phyloP scores from a whole-genome alignment of 805 yeast genomes.

The Schwanniomyces pseudopolymorphus region DNA sequence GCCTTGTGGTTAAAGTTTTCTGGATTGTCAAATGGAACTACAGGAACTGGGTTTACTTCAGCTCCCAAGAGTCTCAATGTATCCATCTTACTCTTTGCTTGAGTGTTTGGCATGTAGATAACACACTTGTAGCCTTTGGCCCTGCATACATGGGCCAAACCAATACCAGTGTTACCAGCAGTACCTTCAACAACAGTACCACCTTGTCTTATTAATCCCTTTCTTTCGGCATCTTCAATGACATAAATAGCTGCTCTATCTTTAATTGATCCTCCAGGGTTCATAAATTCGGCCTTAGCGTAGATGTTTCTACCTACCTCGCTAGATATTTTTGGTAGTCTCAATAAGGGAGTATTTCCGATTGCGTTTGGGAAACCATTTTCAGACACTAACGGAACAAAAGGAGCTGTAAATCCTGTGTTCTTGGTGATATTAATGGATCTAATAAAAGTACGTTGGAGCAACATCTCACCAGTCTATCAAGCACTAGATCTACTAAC shows the following conservation, averaged over 20 bases:
- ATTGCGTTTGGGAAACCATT: conserved; percentile 78
- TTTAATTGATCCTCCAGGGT: conserved; percentile 92
- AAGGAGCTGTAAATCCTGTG: conserved; percentile 30
- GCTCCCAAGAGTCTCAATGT: conserved; percentile 77
- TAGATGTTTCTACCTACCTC: conserved; percentile 47
- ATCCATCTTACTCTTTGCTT: conserved; percentile 76
- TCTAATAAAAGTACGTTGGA: conserved; percentile 10
- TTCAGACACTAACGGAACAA: conserved; percentile 64
- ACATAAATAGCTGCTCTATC: conserved; percentile 85
- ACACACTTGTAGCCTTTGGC: conserved; percentile 82
- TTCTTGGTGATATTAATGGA: conserved; percentile 14
- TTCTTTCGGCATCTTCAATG: conserved; percentile 73
- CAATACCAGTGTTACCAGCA: conserved; percentile 96
- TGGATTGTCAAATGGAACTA: conserved; percentile 78
- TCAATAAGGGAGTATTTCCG: conserved; percentile 87
- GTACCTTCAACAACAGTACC: conserved; percentile 92
- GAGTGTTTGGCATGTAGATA: conserved; percentile 90
- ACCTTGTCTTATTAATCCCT: conserved; percentile 65
- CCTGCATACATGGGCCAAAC: conserved; percentile 78
- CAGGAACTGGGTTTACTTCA: conserved; percentile 86
- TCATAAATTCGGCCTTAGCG: conserved; percentile 90
- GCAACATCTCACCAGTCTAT: background rate
- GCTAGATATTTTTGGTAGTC: conserved; percentile 22
- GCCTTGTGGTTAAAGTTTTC: conserved; percentile 87
- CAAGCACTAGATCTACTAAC: background rate